Base-by-base conservation (phyloP, 2,329 filamentous ascomycete species). In the Furcasterigmium sp. region DNA sequence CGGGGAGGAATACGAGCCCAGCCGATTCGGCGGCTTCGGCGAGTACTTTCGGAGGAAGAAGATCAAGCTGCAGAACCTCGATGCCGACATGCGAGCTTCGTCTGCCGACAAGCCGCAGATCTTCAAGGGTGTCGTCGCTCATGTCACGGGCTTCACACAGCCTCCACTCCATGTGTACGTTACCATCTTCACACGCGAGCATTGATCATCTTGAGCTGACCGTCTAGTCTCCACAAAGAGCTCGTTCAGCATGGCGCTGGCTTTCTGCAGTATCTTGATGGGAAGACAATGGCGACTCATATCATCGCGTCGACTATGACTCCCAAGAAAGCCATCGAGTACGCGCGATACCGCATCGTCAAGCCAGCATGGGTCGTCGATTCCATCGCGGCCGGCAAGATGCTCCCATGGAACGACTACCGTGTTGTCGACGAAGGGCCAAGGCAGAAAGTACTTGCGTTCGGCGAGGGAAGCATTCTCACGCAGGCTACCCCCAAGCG, bases 21-120 rank as follows among this genome's bases (percentile, higher is more conserved):
- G 90, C 49, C 80, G 78, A 41, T 98, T 97, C 63, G 88, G 89
- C 20, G 91, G 91, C 8, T 94, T 97, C 56, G 67, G 74, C 19
- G 91, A 97, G 58, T 98, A 97, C 63, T 94, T 96, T 60, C 78
- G 91, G 39, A 84, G 91, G 44, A 98, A 98, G 72, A 96, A 95
- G 73, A 82, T 95, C 63, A 98, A 98, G 60, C 76, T 98, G 4
- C 93, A 97, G 63, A 98, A 98, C 57, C 78, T 93, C 23, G 93
- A 98, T 64, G 83, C 82, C 8, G 80, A 95, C 42, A 72, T 95
- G 36, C 83, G 91, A 46, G 70, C 79, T 4, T 78, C 82, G 2
- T 78, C 82, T 2, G 64, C 69, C 1, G 82, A 84, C 51, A 88
- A 86, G 50, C 88, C 90, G 9, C 81, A 80, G 48, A 89, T 98